Evolutionary conservation across 305 asterid genomes (phyloP).

Genomic region (Solanum hybrid): DNA sequence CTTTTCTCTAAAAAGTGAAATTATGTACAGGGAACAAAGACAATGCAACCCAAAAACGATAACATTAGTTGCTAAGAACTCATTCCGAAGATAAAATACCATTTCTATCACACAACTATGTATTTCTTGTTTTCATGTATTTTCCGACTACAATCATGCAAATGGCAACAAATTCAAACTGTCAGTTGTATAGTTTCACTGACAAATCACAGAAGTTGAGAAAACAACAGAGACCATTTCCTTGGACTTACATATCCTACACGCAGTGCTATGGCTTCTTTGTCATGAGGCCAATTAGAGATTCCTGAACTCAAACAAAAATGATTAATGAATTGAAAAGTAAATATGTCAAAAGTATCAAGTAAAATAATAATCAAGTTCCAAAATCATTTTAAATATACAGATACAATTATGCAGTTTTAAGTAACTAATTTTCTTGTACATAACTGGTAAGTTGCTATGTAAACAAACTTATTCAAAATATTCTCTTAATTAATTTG

Average conservation of each 20-base stretch:
- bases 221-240: background rate
- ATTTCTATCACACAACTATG: background rate
- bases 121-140: background rate
- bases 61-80: background rate
- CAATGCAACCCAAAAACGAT: background rate
- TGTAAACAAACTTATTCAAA: background rate
- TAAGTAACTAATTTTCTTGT: background rate
- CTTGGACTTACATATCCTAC: slow-evolving; percentile 61
- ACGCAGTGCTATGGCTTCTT: slow-evolving; percentile 61
- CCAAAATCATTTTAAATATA: background rate
- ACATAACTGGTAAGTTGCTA: background rate
- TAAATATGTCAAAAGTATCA: background rate
- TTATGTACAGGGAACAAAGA: background rate
- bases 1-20: background rate
- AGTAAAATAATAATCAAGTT: background rate
- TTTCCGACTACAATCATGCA: background rate
- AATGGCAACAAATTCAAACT: background rate
- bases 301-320: slow-evolving; percentile 27
- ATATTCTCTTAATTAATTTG: background rate
- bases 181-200: background rate
- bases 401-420: background rate
- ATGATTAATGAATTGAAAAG: background rate
- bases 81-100: background rate
- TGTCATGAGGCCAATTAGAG: slow-evolving; percentile 50
- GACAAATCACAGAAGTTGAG: background rate